These are phyloP conservation scores for Coemansia sp. DNA, from an alignment of 192 early-diverging fungal genomes.

Conservation along the genomic window DNA sequence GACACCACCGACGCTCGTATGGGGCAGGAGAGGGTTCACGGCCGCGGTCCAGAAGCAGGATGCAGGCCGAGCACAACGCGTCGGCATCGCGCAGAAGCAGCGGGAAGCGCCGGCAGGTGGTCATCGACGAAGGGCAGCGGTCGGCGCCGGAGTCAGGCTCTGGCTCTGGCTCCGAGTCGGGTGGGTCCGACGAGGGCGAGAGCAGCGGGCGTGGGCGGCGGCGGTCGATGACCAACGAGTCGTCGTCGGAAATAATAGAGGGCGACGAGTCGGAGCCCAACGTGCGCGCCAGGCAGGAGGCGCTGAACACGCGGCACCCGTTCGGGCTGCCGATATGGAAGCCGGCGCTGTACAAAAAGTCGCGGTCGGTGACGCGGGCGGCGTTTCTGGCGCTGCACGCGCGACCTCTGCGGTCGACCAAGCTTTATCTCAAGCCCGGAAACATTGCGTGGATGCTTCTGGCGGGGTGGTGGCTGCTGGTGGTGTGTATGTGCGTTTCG, in stretches of 20 bases:
- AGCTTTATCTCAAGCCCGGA: conserved; percentile 74
- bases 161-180: conserved; percentile 9
- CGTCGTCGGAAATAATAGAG: conserved; percentile 27
- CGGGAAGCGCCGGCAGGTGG: conserved; percentile 22
- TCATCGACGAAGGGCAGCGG: conserved; percentile 19
- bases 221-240: conserved; percentile 26
- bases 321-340: conserved; percentile 97
- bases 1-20: conserved; percentile 40
- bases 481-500: conserved; percentile 64
- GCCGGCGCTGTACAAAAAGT: conserved; percentile 94
- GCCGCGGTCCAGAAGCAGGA: conserved; percentile 14
- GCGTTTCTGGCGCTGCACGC: conserved; percentile 83
- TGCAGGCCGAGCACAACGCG: conserved; percentile 26
- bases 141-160: background rate
- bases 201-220: conserved; percentile 4
- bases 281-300: conserved; percentile 58
- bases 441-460: conserved; percentile 86
- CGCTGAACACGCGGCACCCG: conserved; percentile 80
- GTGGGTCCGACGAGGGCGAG: conserved; percentile 11
- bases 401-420: conserved; percentile 57
- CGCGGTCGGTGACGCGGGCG: conserved; percentile 76
- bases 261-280: conserved; percentile 47
- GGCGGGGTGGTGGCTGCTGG: conserved; percentile 88
- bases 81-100: conserved; percentile 30
- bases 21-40: background rate